A percentile compares a stretch with the other conserved stretches of the same genome.
phyloP scores from a whole-genome alignment of 306 rosid species.

The Canavalia gladiata region DNA sequence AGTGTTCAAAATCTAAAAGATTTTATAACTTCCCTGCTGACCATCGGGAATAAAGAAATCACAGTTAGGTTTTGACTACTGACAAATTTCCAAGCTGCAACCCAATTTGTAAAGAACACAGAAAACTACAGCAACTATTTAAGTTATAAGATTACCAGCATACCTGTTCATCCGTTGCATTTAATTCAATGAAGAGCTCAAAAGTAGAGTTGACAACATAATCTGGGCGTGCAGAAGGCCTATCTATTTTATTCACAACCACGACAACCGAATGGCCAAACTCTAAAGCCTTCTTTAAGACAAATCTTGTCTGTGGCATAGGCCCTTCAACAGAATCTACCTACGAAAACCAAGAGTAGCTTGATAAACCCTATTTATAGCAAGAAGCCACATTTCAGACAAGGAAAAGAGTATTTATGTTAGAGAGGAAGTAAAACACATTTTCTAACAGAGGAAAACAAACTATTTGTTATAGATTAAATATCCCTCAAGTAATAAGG shows the following conservation, averaged over 20 bases:
- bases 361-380: constrained; percentile 28
- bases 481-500: neutral
- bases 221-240: constrained; percentile 96
- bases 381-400: constrained; percentile 33
- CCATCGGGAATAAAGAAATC: constrained; percentile 32
- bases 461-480: constrained; percentile 11
- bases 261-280: constrained; percentile 98
- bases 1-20: constrained; percentile 18
- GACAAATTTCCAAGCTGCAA: constrained; percentile 31
- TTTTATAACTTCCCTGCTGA: constrained; percentile 32
- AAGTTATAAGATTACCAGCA: constrained; percentile 34
- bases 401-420: constrained; percentile 9
- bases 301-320: constrained; percentile 99
- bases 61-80: constrained; percentile 13
- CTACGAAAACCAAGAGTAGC: constrained; percentile 59
- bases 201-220: constrained; percentile 93
- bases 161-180: constrained; percentile 98
- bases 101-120: neutral
- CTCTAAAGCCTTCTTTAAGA: constrained; percentile 96
- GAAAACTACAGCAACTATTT: constrained; percentile 2
- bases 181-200: constrained; percentile 94
- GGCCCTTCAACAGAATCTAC: constrained; percentile 99
- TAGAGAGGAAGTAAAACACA: constrained; percentile 17
- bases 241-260: constrained; percentile 96
- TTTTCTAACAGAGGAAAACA: constrained; percentile 27